Percentiles rank a stretch among this genome's conserved stretches.
Evolutionary conservation across 257 asterid species (phyloP).

Genomic region (Prunella vulgaris): DNA sequence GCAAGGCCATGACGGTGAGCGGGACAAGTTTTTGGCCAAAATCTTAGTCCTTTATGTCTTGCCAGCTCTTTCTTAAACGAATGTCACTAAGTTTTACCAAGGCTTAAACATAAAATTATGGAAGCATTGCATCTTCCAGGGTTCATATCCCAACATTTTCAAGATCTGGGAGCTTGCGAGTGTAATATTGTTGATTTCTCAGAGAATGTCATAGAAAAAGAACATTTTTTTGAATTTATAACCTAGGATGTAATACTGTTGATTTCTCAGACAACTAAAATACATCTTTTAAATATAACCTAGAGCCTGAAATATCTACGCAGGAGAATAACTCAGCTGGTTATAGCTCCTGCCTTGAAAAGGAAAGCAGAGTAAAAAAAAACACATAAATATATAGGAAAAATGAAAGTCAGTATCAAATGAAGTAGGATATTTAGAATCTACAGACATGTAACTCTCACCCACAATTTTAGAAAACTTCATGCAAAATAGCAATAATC

Average conservation of each 20-base stretch:
- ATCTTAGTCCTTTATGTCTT: neutral
- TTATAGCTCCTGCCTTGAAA: neutral
- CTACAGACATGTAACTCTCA: neutral
- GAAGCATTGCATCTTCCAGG: neutral
- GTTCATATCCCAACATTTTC: neutral
- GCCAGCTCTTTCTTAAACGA: neutral
- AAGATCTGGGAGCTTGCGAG: neutral
- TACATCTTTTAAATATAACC: neutral
- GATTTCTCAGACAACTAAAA: neutral
- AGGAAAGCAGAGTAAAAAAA: neutral
- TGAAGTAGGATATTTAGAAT: neutral
- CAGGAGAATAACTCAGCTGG: neutral
- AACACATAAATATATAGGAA: neutral
- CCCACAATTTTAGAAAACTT: neutral
- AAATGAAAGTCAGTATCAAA: neutral
- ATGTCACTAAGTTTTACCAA: neutral
- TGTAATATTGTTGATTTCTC: neutral
- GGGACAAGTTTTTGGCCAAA: neutral
- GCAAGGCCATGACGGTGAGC: constrained; percentile 8
- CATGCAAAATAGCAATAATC: neutral
- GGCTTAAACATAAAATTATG: neutral
- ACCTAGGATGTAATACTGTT: neutral
- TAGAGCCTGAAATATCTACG: neutral
- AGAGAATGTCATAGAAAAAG: neutral
- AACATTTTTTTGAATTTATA: neutral